These are phyloP conservation scores for Rutidosis leptorrhynchoides DNA, from an alignment of 129 eudicot genomes.

Conservation along the genomic window DNA sequence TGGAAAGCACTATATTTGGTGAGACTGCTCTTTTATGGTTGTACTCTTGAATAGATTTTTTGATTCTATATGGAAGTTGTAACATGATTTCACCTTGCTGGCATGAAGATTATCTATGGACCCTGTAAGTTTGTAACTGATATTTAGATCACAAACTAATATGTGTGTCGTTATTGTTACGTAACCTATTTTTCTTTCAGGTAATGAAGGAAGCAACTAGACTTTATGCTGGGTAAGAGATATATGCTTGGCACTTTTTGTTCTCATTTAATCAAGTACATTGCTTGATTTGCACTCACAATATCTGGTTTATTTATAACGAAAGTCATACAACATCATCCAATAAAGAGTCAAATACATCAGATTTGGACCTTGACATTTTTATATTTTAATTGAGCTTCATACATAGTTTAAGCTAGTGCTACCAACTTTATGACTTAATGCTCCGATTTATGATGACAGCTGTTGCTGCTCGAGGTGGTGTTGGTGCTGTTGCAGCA, in stretches of 20 bases:
- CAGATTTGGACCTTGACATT: no score
- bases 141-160: neutral
- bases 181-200: slow-evolving; percentile 32
- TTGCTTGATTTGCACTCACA: neutral
- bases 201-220: slow-evolving; percentile 81
- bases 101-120: neutral
- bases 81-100: neutral
- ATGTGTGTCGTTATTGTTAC: slow-evolving; percentile 15
- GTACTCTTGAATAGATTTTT: neutral
- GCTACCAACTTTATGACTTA: no score
- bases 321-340: neutral
- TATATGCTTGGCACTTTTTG: slow-evolving; percentile 38
- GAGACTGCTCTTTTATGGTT: slow-evolving; percentile 15
- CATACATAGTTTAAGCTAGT: no score
- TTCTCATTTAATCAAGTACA: neutral
- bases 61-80: neutral
- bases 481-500: no score
- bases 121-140: neutral
- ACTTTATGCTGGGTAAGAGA: slow-evolving; percentile 90
- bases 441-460: slow-evolving; percentile 4
- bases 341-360: no score
- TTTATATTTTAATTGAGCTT: no score
- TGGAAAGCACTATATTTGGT: slow-evolving; percentile 62
- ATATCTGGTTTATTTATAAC: neutral
- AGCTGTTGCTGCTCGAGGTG: slow-evolving; percentile 92